phyloP scores from a whole-genome alignment of 2,329 filamentous ascomycete species.

The Cladosporium sp. region DNA sequence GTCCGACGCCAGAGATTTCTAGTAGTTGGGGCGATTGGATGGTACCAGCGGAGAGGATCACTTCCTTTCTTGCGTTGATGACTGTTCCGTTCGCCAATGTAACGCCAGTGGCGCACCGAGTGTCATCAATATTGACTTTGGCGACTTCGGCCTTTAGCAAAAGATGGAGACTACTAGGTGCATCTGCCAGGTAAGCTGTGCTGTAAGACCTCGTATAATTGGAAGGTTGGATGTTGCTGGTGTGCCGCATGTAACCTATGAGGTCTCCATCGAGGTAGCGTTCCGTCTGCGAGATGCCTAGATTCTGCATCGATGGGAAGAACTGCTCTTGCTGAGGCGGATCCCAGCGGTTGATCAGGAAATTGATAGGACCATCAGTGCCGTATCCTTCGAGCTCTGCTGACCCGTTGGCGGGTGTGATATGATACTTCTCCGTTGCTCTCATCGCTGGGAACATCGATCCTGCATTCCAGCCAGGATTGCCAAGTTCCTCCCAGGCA shows the following conservation, averaged over 20 bases:
- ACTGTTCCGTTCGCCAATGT: conserved; percentile 29
- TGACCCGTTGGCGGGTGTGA: conserved; percentile 7
- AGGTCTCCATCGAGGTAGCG: conserved; percentile 49
- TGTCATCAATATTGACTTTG: conserved; percentile 34
- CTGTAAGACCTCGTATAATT: conserved; percentile 49
- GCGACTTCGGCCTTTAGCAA: conserved; percentile 35
- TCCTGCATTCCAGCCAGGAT: conserved; percentile 37
- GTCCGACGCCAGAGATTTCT: conserved; percentile 60
- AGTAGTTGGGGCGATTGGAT: conserved; percentile 55
- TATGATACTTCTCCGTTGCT: conserved; percentile 29
- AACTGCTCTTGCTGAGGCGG: conserved; percentile 42
- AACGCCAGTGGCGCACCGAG: conserved; percentile 29
- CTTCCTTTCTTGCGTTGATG: conserved; percentile 42
- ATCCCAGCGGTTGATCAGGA: conserved; percentile 40
- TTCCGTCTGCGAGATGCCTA: conserved; percentile 40
- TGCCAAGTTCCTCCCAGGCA: conserved; percentile 33
- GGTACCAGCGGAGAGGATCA: conserved; percentile 51
- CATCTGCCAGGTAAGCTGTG: conserved; percentile 40
- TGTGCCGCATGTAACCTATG: conserved; percentile 48
- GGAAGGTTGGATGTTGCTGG: conserved; percentile 46
- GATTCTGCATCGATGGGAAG: conserved; percentile 44
- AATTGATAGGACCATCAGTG: conserved; percentile 30
- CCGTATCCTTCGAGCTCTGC: conserved; percentile 24
- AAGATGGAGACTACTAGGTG: conserved; percentile 41
- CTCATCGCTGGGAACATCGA: conserved; percentile 31